These are phyloP conservation scores for Colletotrichum liaoningense DNA, from an alignment of 2,329 filamentous ascomycete species.

Conservation along the genomic window DNA sequence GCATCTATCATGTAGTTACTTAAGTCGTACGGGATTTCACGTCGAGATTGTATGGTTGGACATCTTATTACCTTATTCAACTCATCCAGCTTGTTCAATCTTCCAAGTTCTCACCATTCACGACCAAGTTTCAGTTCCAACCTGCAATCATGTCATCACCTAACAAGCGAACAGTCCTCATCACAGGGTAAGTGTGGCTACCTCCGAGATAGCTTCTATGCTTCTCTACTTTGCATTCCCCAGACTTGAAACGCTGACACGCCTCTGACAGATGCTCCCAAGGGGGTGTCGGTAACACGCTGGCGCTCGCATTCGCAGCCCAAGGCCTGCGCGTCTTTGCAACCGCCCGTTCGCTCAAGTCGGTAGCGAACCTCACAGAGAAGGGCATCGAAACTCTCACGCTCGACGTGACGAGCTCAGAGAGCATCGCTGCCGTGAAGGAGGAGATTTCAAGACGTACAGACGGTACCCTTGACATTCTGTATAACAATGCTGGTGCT, in stretches of 20 bases:
- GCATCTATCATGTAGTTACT: no score
- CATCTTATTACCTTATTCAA: no score
- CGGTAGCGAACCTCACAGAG: constrained; percentile 43
- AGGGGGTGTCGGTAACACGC: constrained; percentile 21
- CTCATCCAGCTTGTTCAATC: no score
- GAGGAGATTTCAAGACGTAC: constrained; percentile 46
- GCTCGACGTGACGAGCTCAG: constrained; percentile 52
- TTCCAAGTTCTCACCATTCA: no score
- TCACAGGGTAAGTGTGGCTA: neutral
- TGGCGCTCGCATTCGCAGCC: constrained; percentile 23
- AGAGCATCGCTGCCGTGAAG: constrained; percentile 43
- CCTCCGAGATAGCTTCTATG: neutral
- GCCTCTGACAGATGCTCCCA: neutral
- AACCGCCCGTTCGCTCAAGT: constrained; percentile 20
- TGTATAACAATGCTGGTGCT: constrained; percentile 56
- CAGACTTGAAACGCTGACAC: neutral
- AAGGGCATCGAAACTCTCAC: constrained; percentile 50
- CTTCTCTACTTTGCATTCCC: neutral
- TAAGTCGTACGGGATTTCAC: no score
- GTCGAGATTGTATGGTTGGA: no score
- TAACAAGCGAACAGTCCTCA: neutral
- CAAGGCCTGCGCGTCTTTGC: constrained; percentile 20
- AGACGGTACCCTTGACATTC: constrained; percentile 52
- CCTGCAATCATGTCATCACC: neutral
- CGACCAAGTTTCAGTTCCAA: neutral